phyloP scores from a whole-genome alignment of 306 rosid genomes.

The Acacia crassicarpa region DNA sequence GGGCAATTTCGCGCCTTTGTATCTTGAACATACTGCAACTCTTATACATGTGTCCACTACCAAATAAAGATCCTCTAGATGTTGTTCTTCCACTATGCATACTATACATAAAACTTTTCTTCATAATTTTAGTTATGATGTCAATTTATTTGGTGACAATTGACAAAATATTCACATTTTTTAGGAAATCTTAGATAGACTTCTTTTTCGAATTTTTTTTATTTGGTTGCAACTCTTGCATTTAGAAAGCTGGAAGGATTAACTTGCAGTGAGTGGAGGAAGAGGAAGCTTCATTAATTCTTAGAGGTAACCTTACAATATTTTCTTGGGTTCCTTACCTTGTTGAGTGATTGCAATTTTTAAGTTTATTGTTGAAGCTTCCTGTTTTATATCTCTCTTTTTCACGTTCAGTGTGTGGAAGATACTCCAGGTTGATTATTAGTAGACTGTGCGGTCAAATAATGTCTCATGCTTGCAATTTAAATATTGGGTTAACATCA shows the following conservation, averaged over 20 bases:
- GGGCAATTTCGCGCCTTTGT: neutral
- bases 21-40: too few species aligned
- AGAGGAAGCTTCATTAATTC: neutral
- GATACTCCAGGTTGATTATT: neutral
- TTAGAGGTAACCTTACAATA: neutral
- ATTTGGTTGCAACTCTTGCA: too few species aligned
- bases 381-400: neutral
- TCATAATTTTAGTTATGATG: too few species aligned
- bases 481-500: neutral
- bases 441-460: neutral
- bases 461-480: neutral
- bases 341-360: neutral
- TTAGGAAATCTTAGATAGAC: too few species aligned
- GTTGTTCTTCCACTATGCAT: too few species aligned
- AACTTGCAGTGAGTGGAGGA: neutral
- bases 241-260: neutral
- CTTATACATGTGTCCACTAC: too few species aligned
- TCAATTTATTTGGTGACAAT: too few species aligned
- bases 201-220: too few species aligned
- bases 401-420: neutral
- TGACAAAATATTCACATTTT: too few species aligned
- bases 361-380: neutral
- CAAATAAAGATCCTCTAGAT: too few species aligned
- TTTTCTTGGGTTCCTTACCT: neutral
- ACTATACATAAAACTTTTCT: too few species aligned